These are phyloP conservation scores for Ensete glaucum DNA, from an alignment of 176 grass and related monocot species.

Conservation along the genomic window DNA sequence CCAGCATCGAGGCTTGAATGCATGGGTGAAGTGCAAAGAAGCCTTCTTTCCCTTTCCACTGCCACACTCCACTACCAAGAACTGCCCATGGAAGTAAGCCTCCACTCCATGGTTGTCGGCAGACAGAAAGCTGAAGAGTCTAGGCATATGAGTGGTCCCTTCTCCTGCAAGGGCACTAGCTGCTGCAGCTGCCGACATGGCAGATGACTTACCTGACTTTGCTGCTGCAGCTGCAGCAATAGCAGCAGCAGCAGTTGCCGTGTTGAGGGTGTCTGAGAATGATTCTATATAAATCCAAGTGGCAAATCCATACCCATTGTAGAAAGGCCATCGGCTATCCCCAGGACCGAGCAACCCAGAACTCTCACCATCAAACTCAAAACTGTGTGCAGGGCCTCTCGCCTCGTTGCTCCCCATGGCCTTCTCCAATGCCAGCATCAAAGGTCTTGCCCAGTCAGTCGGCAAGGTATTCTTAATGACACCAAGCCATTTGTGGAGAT, in stretches of 20 bases:
- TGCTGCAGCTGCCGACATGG: slow-evolving; percentile 88
- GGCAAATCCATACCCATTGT: slow-evolving; percentile 84
- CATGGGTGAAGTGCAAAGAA: slow-evolving; percentile 89
- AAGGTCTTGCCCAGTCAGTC: slow-evolving; percentile 51
- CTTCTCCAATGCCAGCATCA: slow-evolving; percentile 69
- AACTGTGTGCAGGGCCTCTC: slow-evolving; percentile 53
- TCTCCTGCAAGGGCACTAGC: slow-evolving; percentile 92
- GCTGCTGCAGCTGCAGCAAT: slow-evolving; percentile 83
- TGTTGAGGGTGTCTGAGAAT: slow-evolving; percentile 85
- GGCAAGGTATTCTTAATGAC: slow-evolving; percentile 53
- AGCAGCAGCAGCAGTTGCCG: slow-evolving; percentile 86
- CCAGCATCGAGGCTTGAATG: slow-evolving; percentile 86
- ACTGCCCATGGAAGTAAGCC: slow-evolving; percentile 97
- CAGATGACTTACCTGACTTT: slow-evolving; percentile 85
- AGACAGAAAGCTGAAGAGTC: slow-evolving; percentile 91
- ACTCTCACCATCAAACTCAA: slow-evolving; percentile 96
- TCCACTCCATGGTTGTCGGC: slow-evolving; percentile 87
- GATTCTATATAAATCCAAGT: slow-evolving; percentile 98
- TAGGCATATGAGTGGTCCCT: slow-evolving; percentile 90
- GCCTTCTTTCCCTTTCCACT: slow-evolving; percentile 82
- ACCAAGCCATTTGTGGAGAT: slow-evolving; percentile 69
- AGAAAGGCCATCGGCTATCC: slow-evolving; percentile 92
- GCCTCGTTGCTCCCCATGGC: slow-evolving; percentile 62
- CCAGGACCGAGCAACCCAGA: slow-evolving; percentile 82
- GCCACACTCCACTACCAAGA: slow-evolving; percentile 78